Base-by-base conservation (phyloP, 495 filamentous ascomycete species). In the Penicillium robsamsonii region DNA sequence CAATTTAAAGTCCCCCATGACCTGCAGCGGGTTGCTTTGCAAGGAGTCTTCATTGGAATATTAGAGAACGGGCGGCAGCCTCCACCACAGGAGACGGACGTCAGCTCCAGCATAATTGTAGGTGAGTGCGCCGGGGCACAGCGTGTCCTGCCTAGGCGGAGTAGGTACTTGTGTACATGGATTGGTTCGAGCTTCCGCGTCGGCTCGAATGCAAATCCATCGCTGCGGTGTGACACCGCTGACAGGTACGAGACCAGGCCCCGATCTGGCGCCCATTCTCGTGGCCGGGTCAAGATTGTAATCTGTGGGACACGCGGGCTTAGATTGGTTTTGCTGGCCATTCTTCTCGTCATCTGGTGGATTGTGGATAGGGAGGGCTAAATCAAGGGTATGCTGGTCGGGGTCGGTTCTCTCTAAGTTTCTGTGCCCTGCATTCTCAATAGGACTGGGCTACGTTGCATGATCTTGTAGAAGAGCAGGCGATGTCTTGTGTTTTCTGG, bases 171-270 rank as follows among this genome's bases (percentile, higher is more conserved):
- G 9, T 24, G 42, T 37, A 37, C 42, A 37, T 37, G 46, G 37
- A 56, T 56, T 50, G 45, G 51, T 59, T 58, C 48, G 55, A 61
- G 50, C 60, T 63, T 53, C 25, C 40, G 57, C 43, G 35, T 61
- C 58, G 43, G 63, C 43, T 44, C 44, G 45, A 55, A 67, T 69
- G 43, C 33, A 56, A 64, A 64, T 41, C 38, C 43, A 46, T 56
- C 49, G 44, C 46, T 62, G 58, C 51, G 52, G 66, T 67, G 61
- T 67, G 61, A 69, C 61, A 41, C 42, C 27, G 48, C 50, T 57
- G 55, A 61, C 56, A 65, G 65, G 65, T 61, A 66, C 58, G 45
- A 42, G 46, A 50, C 31, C 42, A 56, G 53, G 47, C 42, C 50
- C 46, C 50, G 55, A 63, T 68, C 60, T 54, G 52, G 60, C 29